These are phyloP conservation scores for Monosporascus sp. DNA, from an alignment of 2,329 filamentous ascomycete species.

Conservation along the genomic window DNA sequence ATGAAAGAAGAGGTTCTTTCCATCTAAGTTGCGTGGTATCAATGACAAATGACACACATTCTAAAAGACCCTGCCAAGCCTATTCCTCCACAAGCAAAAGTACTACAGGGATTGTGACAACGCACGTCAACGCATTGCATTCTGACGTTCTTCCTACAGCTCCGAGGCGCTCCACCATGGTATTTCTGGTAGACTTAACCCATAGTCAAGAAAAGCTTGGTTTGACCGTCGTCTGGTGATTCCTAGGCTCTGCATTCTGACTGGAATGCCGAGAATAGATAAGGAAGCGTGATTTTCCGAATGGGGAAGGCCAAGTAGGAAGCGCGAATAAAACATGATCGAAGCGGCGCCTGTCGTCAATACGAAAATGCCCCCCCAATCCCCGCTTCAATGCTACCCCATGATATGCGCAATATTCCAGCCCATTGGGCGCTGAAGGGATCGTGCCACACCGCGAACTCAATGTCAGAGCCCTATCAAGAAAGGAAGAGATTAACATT, in stretches of 20 bases:
- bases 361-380: neutral
- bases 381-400: neutral
- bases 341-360: neutral
- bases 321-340: neutral
- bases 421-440: neutral
- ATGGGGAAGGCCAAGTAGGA: neutral
- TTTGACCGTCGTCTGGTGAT: neutral
- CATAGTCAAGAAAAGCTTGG: neutral
- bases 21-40: neutral
- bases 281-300: neutral
- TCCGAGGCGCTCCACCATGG: neutral
- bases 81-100: neutral
- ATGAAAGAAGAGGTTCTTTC: neutral
- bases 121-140: too few relatives aligned
- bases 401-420: neutral
- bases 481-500: neutral
- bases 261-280: neutral
- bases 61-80: neutral
- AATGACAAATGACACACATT: neutral
- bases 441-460: neutral
- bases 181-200: neutral
- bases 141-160: neutral
- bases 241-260: neutral
- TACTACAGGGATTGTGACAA: too few relatives aligned
- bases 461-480: neutral